phyloP scores from a whole-genome alignment of 23 red algal species.

The Gracilaria domingensis region DNA sequence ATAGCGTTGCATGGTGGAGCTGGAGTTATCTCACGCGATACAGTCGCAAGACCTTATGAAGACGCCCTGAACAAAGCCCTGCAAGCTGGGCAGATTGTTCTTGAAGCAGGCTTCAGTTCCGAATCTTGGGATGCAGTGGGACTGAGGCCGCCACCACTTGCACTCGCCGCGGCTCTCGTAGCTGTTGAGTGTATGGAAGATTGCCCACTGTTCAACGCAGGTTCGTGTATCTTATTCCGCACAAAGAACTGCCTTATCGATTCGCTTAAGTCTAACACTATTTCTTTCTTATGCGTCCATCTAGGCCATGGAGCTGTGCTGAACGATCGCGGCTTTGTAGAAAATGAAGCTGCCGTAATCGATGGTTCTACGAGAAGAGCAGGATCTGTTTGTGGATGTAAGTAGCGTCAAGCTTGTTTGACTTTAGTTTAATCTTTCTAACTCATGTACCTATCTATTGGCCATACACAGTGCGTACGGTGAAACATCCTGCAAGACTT shows the following conservation, averaged over 20 bases:
- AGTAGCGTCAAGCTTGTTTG: neutral
- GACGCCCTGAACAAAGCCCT: constrained; percentile 43
- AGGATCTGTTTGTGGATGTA: constrained; percentile 47
- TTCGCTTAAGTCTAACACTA: neutral
- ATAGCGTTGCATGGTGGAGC: constrained; percentile 71
- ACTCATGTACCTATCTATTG: neutral
- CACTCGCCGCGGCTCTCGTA: constrained; percentile 63
- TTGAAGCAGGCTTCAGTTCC: constrained; percentile 11
- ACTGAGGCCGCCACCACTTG: constrained; percentile 25
- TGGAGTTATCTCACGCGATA: constrained; percentile 56
- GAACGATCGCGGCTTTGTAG: constrained; percentile 64
- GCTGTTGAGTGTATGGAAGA: constrained; percentile 77
- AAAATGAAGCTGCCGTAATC: constrained; percentile 82
- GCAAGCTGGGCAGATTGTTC: constrained; percentile 43
- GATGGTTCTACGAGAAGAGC: constrained; percentile 43
- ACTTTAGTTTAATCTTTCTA: neutral
- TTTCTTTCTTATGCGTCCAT: neutral
- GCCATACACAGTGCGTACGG: constrained; percentile 45
- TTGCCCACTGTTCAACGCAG: constrained; percentile 73
- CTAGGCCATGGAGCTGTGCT: constrained; percentile 62
- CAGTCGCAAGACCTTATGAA: constrained; percentile 38
- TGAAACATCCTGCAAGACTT: constrained; percentile 78
- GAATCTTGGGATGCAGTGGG: constrained; percentile 25
- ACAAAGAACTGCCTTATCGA: neutral
- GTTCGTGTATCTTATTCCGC: neutral